A percentile compares a stretch with the other conserved stretches of the same genome.
These are phyloP conservation scores for Eimeria necatrix DNA, from an alignment of 169 alveolate species.

Conservation along the genomic window DNA sequence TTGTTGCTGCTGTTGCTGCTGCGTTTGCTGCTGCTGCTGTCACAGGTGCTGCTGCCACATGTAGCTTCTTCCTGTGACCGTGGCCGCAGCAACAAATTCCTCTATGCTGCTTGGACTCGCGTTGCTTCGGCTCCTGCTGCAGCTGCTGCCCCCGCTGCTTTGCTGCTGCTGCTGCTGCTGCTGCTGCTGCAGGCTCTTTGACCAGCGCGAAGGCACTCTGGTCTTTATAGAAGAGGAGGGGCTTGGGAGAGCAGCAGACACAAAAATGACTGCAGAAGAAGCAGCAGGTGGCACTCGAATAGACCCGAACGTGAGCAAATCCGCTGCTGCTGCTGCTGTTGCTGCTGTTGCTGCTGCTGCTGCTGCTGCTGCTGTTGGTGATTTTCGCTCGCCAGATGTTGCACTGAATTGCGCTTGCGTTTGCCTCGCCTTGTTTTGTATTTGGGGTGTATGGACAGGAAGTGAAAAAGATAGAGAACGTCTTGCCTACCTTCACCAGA, in stretches of 20 bases:
- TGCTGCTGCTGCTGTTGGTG: neutral
- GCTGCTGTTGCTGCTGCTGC: constrained; percentile 43
- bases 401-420: neutral
- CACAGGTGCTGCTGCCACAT: neutral
- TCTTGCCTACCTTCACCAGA: neutral
- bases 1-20: constrained; percentile 73
- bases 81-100: neutral
- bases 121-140: neutral
- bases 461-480: constrained; percentile 4
- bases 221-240: constrained; percentile 6
- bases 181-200: constrained; percentile 3
- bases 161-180: constrained; percentile 20
- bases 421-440: neutral
- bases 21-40: constrained; percentile 65
- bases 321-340: constrained; percentile 19
- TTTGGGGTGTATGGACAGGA: constrained; percentile 7
- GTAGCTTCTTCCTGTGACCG: neutral
- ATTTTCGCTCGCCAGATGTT: neutral
- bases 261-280: constrained; percentile 4
- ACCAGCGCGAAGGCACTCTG: neutral
- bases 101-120: neutral
- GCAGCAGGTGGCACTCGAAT: constrained; percentile 25
- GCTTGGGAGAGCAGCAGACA: neutral
- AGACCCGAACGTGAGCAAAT: neutral
- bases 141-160: neutral